phyloP scores from a whole-genome alignment of 1,139 yeast genomes.

The Lodderomyces margitis region DNA sequence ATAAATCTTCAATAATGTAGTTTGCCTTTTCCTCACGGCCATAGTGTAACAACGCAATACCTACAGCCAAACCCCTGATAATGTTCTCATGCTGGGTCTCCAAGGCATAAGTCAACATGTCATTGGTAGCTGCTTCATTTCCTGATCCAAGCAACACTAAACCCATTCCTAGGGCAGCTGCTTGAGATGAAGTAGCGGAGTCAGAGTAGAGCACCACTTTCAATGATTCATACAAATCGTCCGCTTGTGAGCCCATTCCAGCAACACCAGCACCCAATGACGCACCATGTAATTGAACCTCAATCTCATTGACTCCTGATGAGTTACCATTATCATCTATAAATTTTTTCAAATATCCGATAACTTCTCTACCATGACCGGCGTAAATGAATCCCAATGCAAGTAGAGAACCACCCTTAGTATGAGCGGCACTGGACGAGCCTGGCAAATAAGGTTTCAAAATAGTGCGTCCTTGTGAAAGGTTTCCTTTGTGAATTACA shows the following conservation, averaged over 20 bases:
- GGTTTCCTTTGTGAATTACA: conserved; percentile 93
- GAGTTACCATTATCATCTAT: conserved; percentile 67
- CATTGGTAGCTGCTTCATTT: conserved; percentile 64
- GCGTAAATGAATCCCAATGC: conserved; percentile 95
- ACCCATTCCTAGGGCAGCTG: conserved; percentile 97
- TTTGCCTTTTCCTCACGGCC: conserved; percentile 87
- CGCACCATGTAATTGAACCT: conserved; percentile 93
- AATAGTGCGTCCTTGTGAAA: conserved; percentile 84
- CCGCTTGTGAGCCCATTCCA: conserved; percentile 88
- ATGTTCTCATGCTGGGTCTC: conserved; percentile 97
- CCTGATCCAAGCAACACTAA: conserved; percentile 95
- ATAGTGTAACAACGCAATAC: conserved; percentile 81
- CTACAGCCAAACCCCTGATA: conserved; percentile 86
- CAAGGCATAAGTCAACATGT: conserved; percentile 88
- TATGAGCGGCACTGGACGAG: conserved; percentile 72
- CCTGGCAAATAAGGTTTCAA: conserved; percentile 93
- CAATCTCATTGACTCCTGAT: conserved; percentile 73
- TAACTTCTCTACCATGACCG: conserved; percentile 90
- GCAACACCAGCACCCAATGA: conserved; percentile 95
- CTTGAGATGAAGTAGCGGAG: conserved; percentile 93
- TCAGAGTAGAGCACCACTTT: conserved; percentile 85
- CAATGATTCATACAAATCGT: conserved; percentile 74
- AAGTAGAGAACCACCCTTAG: conserved; percentile 93
- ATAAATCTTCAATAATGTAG: conserved; percentile 60
- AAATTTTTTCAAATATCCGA: conserved; percentile 74